A percentile compares a stretch with the other conserved stretches of the same genome.
phyloP scores from a whole-genome alignment of 2,329 filamentous ascomycete genomes.

The Claviceps capensis region DNA sequence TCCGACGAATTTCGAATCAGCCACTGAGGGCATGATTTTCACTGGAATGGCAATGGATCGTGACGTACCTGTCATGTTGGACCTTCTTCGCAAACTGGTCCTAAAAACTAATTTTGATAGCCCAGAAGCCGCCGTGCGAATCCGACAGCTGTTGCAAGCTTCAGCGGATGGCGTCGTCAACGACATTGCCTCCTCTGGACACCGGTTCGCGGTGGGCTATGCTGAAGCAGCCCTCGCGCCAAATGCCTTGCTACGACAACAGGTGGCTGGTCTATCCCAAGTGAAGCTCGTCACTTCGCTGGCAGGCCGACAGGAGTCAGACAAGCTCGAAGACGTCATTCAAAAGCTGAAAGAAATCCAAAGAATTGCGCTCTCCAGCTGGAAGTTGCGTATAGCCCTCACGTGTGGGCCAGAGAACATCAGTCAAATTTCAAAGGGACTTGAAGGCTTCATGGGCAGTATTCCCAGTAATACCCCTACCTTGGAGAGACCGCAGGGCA shows the following conservation, averaged over 20 bases:
- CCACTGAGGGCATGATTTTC: conserved; percentile 71
- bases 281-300: conserved; percentile 72
- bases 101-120: conserved; percentile 83
- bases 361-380: conserved; percentile 55
- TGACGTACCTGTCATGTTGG: conserved; percentile 84
- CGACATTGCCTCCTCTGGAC: conserved; percentile 79
- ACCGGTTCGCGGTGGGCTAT: conserved; percentile 71
- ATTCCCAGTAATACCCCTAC: conserved; percentile 19
- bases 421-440: conserved; percentile 51
- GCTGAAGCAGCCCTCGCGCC: conserved; percentile 68
- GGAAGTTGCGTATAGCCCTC: conserved; percentile 62
- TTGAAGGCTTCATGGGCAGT: conserved; percentile 54
- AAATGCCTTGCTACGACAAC: conserved; percentile 61
- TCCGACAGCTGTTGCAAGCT: conserved; percentile 74
- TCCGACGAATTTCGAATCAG: conserved; percentile 54
- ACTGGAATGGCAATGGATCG: conserved; percentile 79
- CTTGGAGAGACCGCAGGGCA: conserved; percentile 23
- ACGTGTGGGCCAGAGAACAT: conserved; percentile 73
- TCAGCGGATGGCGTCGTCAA: conserved; percentile 84
- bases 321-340: conserved; percentile 62
- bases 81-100: conserved; percentile 67
- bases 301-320: conserved; percentile 55
- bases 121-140: conserved; percentile 64
- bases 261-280: conserved; percentile 82
- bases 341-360: conserved; percentile 78